These are phyloP conservation scores for Herpetospermum pedunculosum DNA, from an alignment of 306 rosid genomes.

Conservation along the genomic window DNA sequence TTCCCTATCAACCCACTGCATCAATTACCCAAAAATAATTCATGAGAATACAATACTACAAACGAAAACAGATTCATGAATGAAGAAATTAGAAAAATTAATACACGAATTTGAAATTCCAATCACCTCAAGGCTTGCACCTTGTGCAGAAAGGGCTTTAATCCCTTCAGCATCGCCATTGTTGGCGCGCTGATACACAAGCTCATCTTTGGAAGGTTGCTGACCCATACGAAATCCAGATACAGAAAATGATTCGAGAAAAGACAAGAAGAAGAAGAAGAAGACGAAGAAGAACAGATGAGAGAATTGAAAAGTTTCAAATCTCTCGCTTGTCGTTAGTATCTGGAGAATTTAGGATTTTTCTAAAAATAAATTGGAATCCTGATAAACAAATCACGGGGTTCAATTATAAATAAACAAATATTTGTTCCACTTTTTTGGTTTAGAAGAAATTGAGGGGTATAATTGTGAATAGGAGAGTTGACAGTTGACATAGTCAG, in stretches of 20 bases:
- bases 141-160: conserved; percentile 59
- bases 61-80: background rate
- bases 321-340: background rate
- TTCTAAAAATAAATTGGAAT: background rate
- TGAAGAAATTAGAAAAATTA: background rate
- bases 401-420: background rate
- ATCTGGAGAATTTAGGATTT: background rate
- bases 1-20: conserved; percentile 77
- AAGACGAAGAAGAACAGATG: background rate
- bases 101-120: background rate
- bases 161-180: conserved; percentile 62
- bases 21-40: background rate
- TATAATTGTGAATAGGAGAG: background rate
- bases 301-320: background rate
- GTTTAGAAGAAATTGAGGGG: background rate
- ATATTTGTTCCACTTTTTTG: background rate
- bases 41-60: background rate
- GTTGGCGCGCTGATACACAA: conserved; percentile 65
- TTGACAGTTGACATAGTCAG: no score
- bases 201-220: conserved; percentile 62
- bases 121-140: conserved; percentile 81
- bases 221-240: conserved; percentile 54
- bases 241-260: background rate
- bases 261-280: background rate
- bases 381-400: background rate